These are phyloP conservation scores for Apophysomyces elegans DNA, from an alignment of 371 early-diverging fungal species.

Conservation along the genomic window DNA sequence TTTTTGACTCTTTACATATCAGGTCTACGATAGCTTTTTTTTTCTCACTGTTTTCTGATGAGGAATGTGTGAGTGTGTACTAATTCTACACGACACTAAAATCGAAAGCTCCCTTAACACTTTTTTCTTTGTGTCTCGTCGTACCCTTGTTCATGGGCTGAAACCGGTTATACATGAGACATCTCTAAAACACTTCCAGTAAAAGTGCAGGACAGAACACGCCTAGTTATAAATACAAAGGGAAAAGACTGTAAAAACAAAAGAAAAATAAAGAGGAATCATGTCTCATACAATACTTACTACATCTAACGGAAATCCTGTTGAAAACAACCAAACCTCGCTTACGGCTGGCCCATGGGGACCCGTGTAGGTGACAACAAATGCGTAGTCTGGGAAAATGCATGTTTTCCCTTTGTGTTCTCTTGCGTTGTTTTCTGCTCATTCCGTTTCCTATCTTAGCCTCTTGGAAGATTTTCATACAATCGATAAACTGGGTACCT, in stretches of 20 bases:
- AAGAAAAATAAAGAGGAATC: no score
- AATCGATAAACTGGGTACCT: constrained; percentile 69
- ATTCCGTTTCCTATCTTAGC: constrained; percentile 11
- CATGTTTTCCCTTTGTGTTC: background rate
- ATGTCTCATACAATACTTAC: constrained; percentile 24
- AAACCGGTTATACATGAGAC: no score
- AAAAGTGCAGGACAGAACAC: background rate
- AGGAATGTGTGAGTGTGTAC: no score
- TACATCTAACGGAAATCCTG: constrained; percentile 64
- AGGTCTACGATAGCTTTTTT: no score
- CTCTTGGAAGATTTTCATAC: constrained; percentile 75
- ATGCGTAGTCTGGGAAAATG: background rate
- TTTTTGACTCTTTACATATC: no score
- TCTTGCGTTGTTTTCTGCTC: constrained; percentile 10
- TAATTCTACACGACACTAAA: no score
- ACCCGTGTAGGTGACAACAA: constrained; percentile 31
- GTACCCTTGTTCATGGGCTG: no score
- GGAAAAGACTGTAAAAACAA: background rate
- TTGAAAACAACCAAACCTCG: constrained; percentile 69
- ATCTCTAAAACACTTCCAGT: no score
- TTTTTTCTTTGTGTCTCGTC: no score
- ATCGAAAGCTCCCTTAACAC: no score
- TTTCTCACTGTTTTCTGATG: no score
- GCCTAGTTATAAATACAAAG: background rate
- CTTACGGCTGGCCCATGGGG: constrained; percentile 61